Base-by-base conservation (phyloP, 2,329 filamentous ascomycete species). In the Fusarium mexicanum region DNA sequence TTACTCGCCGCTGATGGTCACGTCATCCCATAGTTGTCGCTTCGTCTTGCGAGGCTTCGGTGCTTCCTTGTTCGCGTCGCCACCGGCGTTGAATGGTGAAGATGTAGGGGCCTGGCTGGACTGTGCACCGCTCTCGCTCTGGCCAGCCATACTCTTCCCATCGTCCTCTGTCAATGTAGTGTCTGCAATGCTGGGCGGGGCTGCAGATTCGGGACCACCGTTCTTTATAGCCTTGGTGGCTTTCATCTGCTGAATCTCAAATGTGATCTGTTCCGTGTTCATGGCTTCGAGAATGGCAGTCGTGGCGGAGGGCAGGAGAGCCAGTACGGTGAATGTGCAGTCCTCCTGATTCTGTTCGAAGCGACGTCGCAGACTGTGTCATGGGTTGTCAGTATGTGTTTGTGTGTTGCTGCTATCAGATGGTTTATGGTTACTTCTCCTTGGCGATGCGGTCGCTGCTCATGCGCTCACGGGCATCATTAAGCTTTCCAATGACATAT, bases 261-360 rank as follows among this genome's bases (percentile, higher is more conserved):
- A 92, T 9, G 96, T 96, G 79, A 98, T 94, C 79, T 93, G 91
- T 82, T 99, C 96, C 48, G 97, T 97, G 61, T 97, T 94, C 77
- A 98, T 90, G 38, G 93, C 91, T 76, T 94, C 91, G 79, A 98
- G 87, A 78, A 99, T 93, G 81, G 97, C 96, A 76, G 96, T 91
- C 31, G 95, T 95, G 12, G 95, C 94, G 40, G 96, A 97, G 9
- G 96, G 96, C 16, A 99, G 89, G 63, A 99, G 91, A 37, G 96
- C 96, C n/a, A 98, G 91, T 50, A 98, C 95, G 43, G 96, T 99
- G 82, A 97, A 98, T 54, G 96, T 98, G 85, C 96, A 99, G 84
- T 99, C 96, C 81, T 98, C 96, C 82, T 99, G 96, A 83, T 99
- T 99, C 84, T 99, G 96, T 83, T 98, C 94, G 85, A 99, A 99